These are phyloP conservation scores for Massariosphaeria phaeospora DNA, from an alignment of 495 filamentous ascomycete species.

Conservation along the genomic window DNA sequence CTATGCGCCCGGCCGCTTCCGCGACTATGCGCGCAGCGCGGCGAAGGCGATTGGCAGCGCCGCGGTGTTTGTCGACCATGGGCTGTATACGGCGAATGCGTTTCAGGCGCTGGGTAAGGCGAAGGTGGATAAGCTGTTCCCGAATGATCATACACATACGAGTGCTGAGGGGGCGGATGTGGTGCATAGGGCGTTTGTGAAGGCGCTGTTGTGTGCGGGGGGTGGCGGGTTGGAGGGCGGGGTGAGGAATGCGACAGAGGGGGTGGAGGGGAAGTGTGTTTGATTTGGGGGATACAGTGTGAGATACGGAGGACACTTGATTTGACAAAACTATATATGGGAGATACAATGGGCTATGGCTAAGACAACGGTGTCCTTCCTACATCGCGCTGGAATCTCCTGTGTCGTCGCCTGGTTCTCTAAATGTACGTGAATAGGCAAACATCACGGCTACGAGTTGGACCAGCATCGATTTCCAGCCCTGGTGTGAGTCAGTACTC, in stretches of 20 bases:
- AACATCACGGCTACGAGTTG: too few species aligned
- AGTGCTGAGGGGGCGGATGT: conserved; percentile 54
- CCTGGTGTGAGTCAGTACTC: too few species aligned
- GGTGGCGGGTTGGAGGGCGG: conserved; percentile 27
- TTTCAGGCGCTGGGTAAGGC: conserved; percentile 48
- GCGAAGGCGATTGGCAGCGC: conserved; percentile 45
- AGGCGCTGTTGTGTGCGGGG: conserved; percentile 50
- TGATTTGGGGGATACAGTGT: too few species aligned
- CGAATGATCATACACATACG: conserved; percentile 63
- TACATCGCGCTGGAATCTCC: too few species aligned
- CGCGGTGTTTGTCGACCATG: conserved; percentile 59
- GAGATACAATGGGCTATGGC: too few species aligned
- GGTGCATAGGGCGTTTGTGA: conserved; percentile 58
- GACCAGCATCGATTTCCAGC: too few species aligned
- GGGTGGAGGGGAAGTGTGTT: conserved; percentile 26
- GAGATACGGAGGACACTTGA: too few species aligned
- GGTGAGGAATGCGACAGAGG: conserved; percentile 35
- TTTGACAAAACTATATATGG: too few species aligned
- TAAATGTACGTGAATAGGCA: too few species aligned
- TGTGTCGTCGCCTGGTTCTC: too few species aligned
- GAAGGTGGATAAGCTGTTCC: conserved; percentile 50
- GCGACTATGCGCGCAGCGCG: conserved; percentile 48
- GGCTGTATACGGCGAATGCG: conserved; percentile 50
- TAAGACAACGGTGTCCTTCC: too few species aligned
- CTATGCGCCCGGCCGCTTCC: conserved; percentile 49